A percentile compares a stretch with the other conserved stretches of the same genome.
Conservation (phyloP, 306 rosid genomes). For the Castanopsis chinensis region DNA sequence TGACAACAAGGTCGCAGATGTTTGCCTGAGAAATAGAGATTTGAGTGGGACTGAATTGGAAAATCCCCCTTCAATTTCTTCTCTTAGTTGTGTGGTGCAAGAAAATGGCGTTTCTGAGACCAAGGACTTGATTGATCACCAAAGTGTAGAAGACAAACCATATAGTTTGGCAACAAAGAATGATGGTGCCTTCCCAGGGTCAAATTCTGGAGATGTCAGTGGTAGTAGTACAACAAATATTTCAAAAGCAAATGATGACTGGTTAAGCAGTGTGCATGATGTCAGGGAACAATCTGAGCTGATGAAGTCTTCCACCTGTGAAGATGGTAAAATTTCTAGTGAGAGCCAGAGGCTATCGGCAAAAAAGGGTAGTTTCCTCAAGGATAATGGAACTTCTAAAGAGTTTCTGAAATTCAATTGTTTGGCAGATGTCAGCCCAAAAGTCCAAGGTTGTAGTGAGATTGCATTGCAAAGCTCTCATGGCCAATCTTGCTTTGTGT, state of each 20-base stretch:
- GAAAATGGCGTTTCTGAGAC: constrained; percentile 1
- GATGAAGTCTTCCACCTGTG: constrained; percentile 15
- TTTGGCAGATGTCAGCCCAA: constrained; percentile 24
- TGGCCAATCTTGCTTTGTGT: constrained; percentile 13
- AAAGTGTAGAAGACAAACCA: constrained; percentile 25
- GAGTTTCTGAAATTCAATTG: constrained; percentile 24
- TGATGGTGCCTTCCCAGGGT: constrained; percentile 23
- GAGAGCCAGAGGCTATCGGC: constrained; percentile 28
- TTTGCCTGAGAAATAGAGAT: constrained; percentile 1
- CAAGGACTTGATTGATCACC: constrained; percentile 12
- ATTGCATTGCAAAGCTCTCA: constrained; percentile 18
- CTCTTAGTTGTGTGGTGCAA: constrained; percentile 4
- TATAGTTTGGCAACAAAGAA: constrained; percentile 16
- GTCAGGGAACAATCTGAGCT: constrained; percentile 32
- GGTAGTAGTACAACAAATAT: constrained; percentile 1
- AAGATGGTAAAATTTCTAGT: constrained; percentile 24
- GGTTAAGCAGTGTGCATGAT: constrained; percentile 17
- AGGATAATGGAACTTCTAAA: constrained; percentile 28
- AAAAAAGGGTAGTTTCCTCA: constrained; percentile 8
- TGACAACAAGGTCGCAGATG: constrained; percentile 12
- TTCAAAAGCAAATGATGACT: constrained; percentile 12
- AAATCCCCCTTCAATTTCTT: constrained; percentile 1
- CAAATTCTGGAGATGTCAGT: constrained; percentile 19
- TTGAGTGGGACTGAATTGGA: constrained; percentile 10
- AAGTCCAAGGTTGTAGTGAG: constrained; percentile 24